Percentiles rank a stretch among this genome's conserved stretches.
phyloP scores from a whole-genome alignment of 495 filamentous ascomycete species.

The Neurospora sp. region DNA sequence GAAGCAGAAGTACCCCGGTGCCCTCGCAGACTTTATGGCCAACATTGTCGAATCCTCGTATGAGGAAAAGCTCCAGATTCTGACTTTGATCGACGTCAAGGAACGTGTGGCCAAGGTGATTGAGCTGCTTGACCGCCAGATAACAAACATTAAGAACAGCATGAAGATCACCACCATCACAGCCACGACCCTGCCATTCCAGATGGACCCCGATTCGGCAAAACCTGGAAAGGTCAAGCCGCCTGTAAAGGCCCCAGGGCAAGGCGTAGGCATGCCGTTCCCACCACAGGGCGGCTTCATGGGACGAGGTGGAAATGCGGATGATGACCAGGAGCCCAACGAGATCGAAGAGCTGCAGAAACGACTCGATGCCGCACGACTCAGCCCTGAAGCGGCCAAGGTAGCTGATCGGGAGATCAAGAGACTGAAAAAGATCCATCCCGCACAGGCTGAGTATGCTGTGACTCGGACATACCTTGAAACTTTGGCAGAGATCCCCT shows the following conservation, averaged over 20 bases:
- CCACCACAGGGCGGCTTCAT: conserved; percentile 32
- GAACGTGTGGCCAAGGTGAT: conserved; percentile 69
- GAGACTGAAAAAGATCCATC: conserved; percentile 87
- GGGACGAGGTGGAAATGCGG: conserved; percentile 25
- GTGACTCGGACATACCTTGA: conserved; percentile 92
- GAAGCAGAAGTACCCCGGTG: conserved; percentile 73
- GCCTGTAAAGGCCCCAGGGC: conserved; percentile 13
- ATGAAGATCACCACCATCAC: conserved; percentile 67
- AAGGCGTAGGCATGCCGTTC: conserved; percentile 29
- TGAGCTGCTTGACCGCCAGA: conserved; percentile 68
- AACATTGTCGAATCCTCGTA: conserved; percentile 75
- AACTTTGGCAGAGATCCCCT: conserved; percentile 88
- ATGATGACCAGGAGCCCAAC: conserved; percentile 63
- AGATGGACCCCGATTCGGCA: conserved; percentile 39
- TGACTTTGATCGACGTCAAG: conserved; percentile 65
- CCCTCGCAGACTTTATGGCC: conserved; percentile 92
- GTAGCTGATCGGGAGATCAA: conserved; percentile 83
- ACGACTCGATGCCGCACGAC: conserved; percentile 67
- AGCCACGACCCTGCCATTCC: conserved; percentile 44
- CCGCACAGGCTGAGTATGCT: conserved; percentile 88
- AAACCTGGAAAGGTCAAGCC: conserved; percentile 13
- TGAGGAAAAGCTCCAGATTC: conserved; percentile 79
- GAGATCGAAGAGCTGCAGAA: conserved; percentile 90
- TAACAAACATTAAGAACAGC: conserved; percentile 69
- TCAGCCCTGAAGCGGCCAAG: conserved; percentile 60